Conservation (phyloP, 805 yeast genomes). For the Teunomyces tritomae region DNA sequence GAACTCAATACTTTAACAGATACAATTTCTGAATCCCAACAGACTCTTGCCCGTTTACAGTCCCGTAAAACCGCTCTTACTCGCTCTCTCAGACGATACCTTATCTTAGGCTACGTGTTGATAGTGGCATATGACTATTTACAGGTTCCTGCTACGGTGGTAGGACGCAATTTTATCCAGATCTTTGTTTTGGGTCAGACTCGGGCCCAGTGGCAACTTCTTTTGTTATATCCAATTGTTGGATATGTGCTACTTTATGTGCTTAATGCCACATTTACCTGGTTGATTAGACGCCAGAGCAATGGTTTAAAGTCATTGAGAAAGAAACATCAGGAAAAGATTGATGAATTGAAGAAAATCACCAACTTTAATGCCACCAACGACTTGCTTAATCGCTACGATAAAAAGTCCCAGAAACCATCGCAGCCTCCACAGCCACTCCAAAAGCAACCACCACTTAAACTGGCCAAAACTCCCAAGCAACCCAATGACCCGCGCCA, state of each 20-base stretch:
- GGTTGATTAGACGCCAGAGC: slow-evolving; percentile 22
- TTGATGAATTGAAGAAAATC: slow-evolving; percentile 65
- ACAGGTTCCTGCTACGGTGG: slow-evolving; percentile 13
- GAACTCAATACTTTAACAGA: slow-evolving; percentile 37
- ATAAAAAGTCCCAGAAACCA: slow-evolving; percentile 6
- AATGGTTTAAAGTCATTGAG: slow-evolving; percentile 26
- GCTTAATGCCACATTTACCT: slow-evolving; percentile 14
- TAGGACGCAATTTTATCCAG: slow-evolving; percentile 17
- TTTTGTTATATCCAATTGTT: slow-evolving; percentile 22
- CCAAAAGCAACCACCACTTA: background rate
- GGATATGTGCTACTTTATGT: slow-evolving; percentile 15
- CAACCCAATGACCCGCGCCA: background rate
- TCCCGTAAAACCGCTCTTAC: slow-evolving; percentile 16
- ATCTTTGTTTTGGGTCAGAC: slow-evolving; percentile 27
- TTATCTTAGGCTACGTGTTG: slow-evolving; percentile 20
- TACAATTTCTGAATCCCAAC: slow-evolving; percentile 28
- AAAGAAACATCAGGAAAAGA: slow-evolving; percentile 49
- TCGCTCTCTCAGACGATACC: slow-evolving; percentile 14
- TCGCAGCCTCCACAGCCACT: slow-evolving; percentile 1
- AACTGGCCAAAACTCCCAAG: background rate
- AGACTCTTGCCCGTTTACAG: slow-evolving; percentile 16
- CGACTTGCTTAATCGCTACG: slow-evolving; percentile 64
- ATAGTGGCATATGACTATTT: slow-evolving; percentile 21
- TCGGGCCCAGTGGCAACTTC: slow-evolving; percentile 12
- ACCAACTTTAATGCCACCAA: slow-evolving; percentile 77